These are phyloP conservation scores for Aspergillus cristatus DNA, from an alignment of 495 filamentous ascomycete genomes.

Conservation along the genomic window DNA sequence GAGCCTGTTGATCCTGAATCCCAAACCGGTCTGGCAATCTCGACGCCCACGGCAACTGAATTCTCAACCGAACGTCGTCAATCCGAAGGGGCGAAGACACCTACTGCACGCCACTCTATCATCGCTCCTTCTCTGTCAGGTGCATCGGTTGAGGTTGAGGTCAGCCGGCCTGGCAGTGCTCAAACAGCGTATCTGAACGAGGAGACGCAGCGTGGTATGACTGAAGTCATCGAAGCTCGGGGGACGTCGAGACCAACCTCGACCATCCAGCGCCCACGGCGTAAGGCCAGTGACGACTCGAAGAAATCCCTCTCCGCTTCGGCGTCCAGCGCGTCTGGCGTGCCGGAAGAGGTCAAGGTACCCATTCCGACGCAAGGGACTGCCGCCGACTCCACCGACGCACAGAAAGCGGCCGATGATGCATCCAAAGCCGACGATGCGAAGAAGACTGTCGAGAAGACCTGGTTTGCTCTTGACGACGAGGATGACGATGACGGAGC, in stretches of 20 bases:
- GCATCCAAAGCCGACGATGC: conserved; percentile 11
- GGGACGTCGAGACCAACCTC: conserved; percentile 23
- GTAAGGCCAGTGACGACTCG: conserved; percentile 23
- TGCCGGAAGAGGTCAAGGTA: conserved; percentile 11
- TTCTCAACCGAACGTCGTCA: no score
- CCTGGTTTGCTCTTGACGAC: background rate
- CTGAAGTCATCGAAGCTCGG: conserved; percentile 29
- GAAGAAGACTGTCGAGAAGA: conserved; percentile 12
- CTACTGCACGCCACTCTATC: conserved; percentile 12
- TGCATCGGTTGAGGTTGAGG: conserved; percentile 6
- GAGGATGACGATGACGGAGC: conserved; percentile 6
- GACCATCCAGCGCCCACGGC: conserved; percentile 23
- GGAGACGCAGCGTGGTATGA: no score
- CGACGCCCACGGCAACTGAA: conserved; percentile 3
- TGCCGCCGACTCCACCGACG: conserved; percentile 11
- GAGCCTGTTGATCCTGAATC: conserved; percentile 21
- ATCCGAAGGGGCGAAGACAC: background rate
- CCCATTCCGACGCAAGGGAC: conserved; percentile 23
- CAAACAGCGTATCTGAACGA: conserved; percentile 17
- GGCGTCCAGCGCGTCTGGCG: conserved; percentile 14
- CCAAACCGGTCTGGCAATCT: conserved; percentile 15
- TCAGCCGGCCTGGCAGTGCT: conserved; percentile 15
- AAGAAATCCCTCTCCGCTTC: conserved; percentile 13
- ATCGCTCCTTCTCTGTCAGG: conserved; percentile 6
- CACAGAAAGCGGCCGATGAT: conserved; percentile 15